Evolutionary conservation across 2,329 filamentous ascomycete genomes (phyloP), one percentile per base, ranked within the genome.

Genomic region (Coleophoma crateriformis): DNA sequence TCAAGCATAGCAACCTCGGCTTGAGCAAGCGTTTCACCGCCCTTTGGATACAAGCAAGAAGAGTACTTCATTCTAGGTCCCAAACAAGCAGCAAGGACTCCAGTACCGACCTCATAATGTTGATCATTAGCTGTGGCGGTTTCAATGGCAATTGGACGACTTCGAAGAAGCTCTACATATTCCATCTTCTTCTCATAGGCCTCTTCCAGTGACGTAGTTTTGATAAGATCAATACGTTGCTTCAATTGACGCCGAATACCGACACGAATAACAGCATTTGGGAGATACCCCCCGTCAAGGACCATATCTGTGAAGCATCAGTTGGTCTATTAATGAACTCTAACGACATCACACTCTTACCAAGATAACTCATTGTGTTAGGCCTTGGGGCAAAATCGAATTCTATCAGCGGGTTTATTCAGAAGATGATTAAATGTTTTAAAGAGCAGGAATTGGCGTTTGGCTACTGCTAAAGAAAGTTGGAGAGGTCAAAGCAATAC

Each of bases 1-100:
- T 73, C 71, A 62, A 88, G 65, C 85, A 88, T 88, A 3, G 75
- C 78, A 42, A 79, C 73, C 67, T 88, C 85, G 2, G 83, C 84
- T 64, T 86, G 72, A 2, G 71, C 83, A 47, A 87, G 66, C n/a
- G 76, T 84, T 68, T 84, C 79, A 52, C 70, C 68, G 14, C 81
- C 82, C 52, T 76, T 78, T 4, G 78, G 77, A 64, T 88, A 88
- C 60, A 85, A 68, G 62, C 80, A 85, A 55, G 72, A 76, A n/a
- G 78, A 83, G 64, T 87, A 88, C 73, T 88, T 88, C 82, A 88
- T 87, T 48, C 83, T 70, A 4, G 82, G 81, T 0, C 85, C 85
- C 12, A 88, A 68, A 64, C 76, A 82, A 27, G 75, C 77, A 27
- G 69, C 67, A 38, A 88, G 65, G 20, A 87, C 78, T 3, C 79